Conservation (phyloP, 768 basidiomycete species). For the Hericium coralloides region DNA sequence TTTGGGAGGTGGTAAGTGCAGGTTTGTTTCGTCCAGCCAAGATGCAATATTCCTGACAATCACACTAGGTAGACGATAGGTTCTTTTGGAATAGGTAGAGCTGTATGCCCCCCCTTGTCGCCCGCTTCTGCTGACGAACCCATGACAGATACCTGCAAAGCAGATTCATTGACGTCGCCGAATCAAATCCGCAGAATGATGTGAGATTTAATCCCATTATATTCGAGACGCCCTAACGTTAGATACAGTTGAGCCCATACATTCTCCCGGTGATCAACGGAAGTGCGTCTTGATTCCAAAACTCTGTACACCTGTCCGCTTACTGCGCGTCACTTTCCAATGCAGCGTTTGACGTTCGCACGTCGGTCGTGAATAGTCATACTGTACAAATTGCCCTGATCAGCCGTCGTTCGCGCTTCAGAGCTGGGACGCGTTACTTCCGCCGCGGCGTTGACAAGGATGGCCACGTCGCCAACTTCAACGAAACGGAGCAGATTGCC, state of each 20-base stretch:
- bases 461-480: constrained; percentile 94
- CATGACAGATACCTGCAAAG: constrained; percentile 41
- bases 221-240: constrained; percentile 7
- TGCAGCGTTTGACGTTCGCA: constrained; percentile 80
- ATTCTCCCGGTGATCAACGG: constrained; percentile 93
- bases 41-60: background rate
- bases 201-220: constrained; percentile 34
- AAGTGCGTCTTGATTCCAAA: constrained; percentile 46
- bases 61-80: constrained; percentile 73
- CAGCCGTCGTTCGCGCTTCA: constrained; percentile 87
- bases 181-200: constrained; percentile 47
- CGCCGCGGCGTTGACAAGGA: constrained; percentile 83
- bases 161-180: constrained; percentile 49
- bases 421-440: constrained; percentile 97
- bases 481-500: constrained; percentile 94
- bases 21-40: background rate
- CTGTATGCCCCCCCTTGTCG: no score
- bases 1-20: constrained; percentile 69
- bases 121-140: no score
- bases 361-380: constrained; percentile 64
- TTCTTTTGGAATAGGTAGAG: constrained; percentile 95
- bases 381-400: constrained; percentile 81
- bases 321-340: background rate
- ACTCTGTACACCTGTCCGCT: background rate
- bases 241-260: constrained; percentile 66